These are phyloP conservation scores for Penicillium crystallinum DNA, from an alignment of 495 filamentous ascomycete species.

Conservation along the genomic window DNA sequence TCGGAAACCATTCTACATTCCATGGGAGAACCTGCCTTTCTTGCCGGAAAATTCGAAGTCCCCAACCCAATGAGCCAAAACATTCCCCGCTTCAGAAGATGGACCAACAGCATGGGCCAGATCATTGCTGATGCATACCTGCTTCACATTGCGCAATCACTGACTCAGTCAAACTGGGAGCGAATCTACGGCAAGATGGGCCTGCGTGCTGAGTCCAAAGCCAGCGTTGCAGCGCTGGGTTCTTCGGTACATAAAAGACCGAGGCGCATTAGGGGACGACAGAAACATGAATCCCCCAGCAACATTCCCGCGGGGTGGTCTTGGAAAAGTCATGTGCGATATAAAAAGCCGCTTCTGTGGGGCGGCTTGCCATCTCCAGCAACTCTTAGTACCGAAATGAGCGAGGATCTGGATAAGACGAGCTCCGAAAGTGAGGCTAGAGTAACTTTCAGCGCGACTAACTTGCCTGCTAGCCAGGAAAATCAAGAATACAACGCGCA, in stretches of 20 bases:
- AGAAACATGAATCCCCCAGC: too few relatives aligned
- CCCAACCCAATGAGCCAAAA: slow-evolving; percentile 22
- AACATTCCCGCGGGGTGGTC: neutral
- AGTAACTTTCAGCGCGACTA: too few relatives aligned
- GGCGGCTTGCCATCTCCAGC: neutral
- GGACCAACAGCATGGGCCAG: neutral
- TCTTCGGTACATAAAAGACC: neutral
- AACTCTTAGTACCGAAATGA: neutral
- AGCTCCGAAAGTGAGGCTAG: neutral
- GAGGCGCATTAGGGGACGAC: neutral
- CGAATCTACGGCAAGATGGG: neutral
- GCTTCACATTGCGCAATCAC: neutral
- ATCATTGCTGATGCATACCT: neutral
- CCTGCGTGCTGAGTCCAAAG: neutral
- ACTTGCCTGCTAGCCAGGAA: neutral
- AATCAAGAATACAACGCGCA: neutral
- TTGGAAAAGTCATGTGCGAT: too few relatives aligned
- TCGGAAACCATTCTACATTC: slow-evolving; percentile 14
- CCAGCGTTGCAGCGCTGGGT: neutral
- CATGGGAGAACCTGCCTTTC: slow-evolving; percentile 13
- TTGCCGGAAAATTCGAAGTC: slow-evolving; percentile 15
- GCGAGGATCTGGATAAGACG: neutral
- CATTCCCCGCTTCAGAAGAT: slow-evolving; percentile 11
- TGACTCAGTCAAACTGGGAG: neutral
- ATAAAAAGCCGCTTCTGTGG: neutral